Base-by-base conservation (phyloP, 2,329 filamentous ascomycete genomes). In the Onygenales sp. region DNA sequence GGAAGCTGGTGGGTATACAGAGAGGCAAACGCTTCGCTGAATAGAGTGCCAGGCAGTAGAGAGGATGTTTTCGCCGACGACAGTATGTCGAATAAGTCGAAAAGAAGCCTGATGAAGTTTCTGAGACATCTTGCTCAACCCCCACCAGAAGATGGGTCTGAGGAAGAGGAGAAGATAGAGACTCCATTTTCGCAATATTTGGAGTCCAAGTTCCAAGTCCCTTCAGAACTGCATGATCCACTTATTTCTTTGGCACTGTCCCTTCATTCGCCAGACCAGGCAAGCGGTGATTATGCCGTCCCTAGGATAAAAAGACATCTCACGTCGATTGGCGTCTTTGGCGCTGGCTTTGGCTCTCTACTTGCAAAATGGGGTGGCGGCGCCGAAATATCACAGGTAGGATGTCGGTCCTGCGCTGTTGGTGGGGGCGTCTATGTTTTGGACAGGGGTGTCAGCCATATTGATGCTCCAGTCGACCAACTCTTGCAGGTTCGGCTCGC, bases 281-380 rank as follows among this genome's bases (percentile, higher is more conserved):
- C 79, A 2, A 75, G 82, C 2, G 81, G 82, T 1, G 83, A 84
- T 50, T 83, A 82, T 62, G 89, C 89, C 0, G 71, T 97, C 27
- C 78, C 81, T 2, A 78, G 82, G 31, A 87, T 97, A 54, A 79
- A 86, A 60, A 82, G 85, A 44, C 91, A 98, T 69, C 74, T 97
- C 50, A 80, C 81, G 11, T 96, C 92, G 0, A 91, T 94, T 70
- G 91, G 92, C 7, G 74, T 88, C 4, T 92, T 96, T 61, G 92
- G 92, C 0, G 81, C 87, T 47, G 90, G 92, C 8, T 97, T 97
- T 66, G 88, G 88, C 50, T 88, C 89, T 46, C 83, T 98, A 10
- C 82, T 95, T 60, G 86, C 91, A 21, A 96, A 95, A 76, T 98
- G 90, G 85, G 92, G 92, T 46, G 90, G 92, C 32, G 77, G 87